Conservation (phyloP, 2,329 filamentous ascomycete species). For the Endothia cerciana region DNA sequence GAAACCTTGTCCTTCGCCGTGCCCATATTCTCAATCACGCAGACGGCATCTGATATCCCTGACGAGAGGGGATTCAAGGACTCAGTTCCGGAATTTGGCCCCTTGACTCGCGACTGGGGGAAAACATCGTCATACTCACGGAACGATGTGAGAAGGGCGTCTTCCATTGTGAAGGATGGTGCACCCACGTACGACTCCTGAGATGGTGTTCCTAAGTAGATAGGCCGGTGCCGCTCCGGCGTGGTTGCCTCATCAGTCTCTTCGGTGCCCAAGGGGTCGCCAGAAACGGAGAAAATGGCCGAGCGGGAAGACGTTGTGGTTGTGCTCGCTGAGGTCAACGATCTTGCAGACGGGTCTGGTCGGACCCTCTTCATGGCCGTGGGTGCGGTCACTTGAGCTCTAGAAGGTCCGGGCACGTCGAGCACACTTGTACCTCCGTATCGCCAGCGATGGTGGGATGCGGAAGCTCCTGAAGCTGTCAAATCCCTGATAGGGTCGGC, state of each 20-base stretch:
- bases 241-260: constrained; percentile 38
- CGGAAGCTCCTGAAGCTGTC: not conserved
- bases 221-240: constrained; percentile 21
- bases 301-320: constrained; percentile 38
- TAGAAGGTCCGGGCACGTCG: not conserved
- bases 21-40: not conserved
- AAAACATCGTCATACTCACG: not conserved
- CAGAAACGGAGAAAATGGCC: constrained; percentile 40
- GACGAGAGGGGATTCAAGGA: not conserved
- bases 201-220: not conserved
- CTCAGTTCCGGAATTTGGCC: not conserved
- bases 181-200: not conserved
- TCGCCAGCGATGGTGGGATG: constrained; percentile 23
- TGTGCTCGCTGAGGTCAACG: constrained; percentile 37
- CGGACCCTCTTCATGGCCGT: not conserved
- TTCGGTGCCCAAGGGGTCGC: constrained; percentile 39
- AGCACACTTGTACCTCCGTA: not conserved
- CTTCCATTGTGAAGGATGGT: not conserved
- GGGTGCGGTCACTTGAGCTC: not conserved
- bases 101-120: not conserved
- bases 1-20: not conserved
- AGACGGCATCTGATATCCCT: not conserved
- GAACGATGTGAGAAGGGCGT: constrained; percentile 6
- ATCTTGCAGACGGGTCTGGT: constrained; percentile 32
- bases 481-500: not conserved